phyloP scores from a whole-genome alignment of 352 stramenopile species.

The Pythium insidiosum region DNA sequence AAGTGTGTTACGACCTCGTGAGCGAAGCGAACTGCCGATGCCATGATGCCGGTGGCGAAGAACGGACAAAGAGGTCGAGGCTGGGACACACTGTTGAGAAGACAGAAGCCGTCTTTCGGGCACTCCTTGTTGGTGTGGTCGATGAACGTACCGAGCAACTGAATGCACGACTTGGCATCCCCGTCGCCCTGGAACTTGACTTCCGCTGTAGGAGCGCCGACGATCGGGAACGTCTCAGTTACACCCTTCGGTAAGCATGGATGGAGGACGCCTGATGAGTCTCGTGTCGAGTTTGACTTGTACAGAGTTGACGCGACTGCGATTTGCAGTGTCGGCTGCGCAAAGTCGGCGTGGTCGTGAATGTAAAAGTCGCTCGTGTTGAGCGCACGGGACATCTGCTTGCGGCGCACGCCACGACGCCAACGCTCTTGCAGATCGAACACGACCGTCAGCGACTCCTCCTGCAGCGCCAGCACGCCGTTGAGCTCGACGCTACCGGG shows the following conservation, averaged over 20 bases:
- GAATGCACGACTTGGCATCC: slow-evolving; percentile 37
- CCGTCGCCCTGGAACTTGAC: slow-evolving; percentile 25
- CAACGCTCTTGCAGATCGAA: slow-evolving; percentile 66
- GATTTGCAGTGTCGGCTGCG: slow-evolving; percentile 13
- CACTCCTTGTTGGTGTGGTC: slow-evolving; percentile 43
- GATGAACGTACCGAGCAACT: slow-evolving; percentile 29
- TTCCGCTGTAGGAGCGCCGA: slow-evolving; percentile 2
- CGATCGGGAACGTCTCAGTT: slow-evolving; percentile 9
- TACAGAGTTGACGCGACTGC: slow-evolving; percentile 16
- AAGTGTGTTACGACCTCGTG: slow-evolving; percentile 24
- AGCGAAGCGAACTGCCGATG: slow-evolving; percentile 11
- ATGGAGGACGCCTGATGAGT: slow-evolving; percentile 23
- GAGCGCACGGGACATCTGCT: slow-evolving; percentile 43
- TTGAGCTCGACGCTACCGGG: slow-evolving; percentile 48
- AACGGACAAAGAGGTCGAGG: slow-evolving; percentile 32
- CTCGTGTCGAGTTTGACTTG: slow-evolving; percentile 14
- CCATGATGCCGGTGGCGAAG: slow-evolving; percentile 38
- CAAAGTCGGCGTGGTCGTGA: slow-evolving; percentile 36
- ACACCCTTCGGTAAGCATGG: slow-evolving; percentile 31
- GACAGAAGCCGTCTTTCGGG: slow-evolving; percentile 39
- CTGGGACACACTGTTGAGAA: slow-evolving; percentile 33
- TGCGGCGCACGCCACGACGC: slow-evolving; percentile 49
- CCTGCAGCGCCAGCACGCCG: slow-evolving; percentile 43
- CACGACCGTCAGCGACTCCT: slow-evolving; percentile 28
- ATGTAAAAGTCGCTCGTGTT: slow-evolving; percentile 65